Base-by-base conservation (phyloP, 305 asterid genomes). In the Ajuga reptans region DNA sequence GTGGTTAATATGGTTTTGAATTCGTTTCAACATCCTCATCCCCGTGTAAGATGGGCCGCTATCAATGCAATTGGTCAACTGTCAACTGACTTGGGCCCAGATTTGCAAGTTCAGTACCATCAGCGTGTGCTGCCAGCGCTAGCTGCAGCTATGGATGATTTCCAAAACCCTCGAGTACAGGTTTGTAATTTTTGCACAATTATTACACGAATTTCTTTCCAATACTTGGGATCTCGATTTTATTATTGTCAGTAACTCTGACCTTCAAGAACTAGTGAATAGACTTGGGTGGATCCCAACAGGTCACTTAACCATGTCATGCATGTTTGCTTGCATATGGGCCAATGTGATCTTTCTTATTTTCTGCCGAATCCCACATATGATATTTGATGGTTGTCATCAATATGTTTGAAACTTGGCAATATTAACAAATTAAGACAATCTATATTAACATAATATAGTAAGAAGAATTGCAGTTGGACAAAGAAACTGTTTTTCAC, bases 131-230 rank as follows among this genome's bases (percentile, higher is more conserved):
- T 90, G 72, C 96, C 95, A 7, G 90, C 98, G 14, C 79, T 91
- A 36, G 95, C 89, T 33, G 64, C 82, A 45, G 84, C 98, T 42
- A 89, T 91, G 95, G 98, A 89, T 78, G 98, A 91, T 80, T 82
- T 86, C 73, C 94, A 87, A 73, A 91, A 87, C 76, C 96, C 98
- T 49, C 83, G 98, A 80, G 98, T 91, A n/a, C 94, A 87, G 94
- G 96, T 87, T 50, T 76, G 87, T 57, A 15, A 18, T 33, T 10
- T 33, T 33, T 14, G 49, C 41, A 58, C 27, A 27, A 11, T 27
- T 5, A 9, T 37, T n/a, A 4, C 29, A 57, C 6, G 5, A 12
- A 12, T 3, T 12, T 47, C 17, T 47, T 17, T 16, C 10, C 21
- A 36, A 18, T 51, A 45, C 41, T 17, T 9, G n/a, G 11, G 31